These are phyloP conservation scores for Leishmania lainsoni DNA, from an alignment of 208 protist genomes.

Conservation along the genomic window DNA sequence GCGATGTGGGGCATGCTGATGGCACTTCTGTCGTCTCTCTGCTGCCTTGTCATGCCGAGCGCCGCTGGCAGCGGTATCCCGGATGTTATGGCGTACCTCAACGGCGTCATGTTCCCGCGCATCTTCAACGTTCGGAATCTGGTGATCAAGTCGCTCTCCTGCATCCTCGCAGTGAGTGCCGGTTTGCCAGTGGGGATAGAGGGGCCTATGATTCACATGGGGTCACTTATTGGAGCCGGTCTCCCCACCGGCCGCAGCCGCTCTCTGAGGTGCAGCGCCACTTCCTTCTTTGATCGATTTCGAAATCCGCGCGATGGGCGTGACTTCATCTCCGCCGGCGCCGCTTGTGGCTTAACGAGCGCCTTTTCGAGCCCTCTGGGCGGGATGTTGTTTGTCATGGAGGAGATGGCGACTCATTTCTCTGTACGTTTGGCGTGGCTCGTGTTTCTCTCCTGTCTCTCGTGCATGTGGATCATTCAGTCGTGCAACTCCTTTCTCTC, in stretches of 20 bases:
- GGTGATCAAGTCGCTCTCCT: constrained; percentile 76
- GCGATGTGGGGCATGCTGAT: constrained; percentile 43
- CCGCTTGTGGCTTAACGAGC: constrained; percentile 89
- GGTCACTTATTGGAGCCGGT: constrained; percentile 84
- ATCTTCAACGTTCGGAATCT: constrained; percentile 85
- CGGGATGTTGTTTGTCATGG: constrained; percentile 91
- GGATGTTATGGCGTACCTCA: constrained; percentile 89
- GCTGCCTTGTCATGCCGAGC: constrained; percentile 73
- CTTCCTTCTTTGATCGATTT: constrained; percentile 59
- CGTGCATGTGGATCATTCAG: constrained; percentile 74
- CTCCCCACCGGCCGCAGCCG: constrained; percentile 76
- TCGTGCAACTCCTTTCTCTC: constrained; percentile 66
- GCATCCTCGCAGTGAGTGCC: constrained; percentile 71
- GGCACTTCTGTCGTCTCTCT: constrained; percentile 62
- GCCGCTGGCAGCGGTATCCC: constrained; percentile 81
- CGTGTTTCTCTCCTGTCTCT: constrained; percentile 84
- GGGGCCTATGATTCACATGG: constrained; percentile 94
- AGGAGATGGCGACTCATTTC: constrained; percentile 90
- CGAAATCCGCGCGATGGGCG: constrained; percentile 80
- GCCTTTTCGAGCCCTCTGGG: constrained; percentile 92
- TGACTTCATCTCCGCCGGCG: constrained; percentile 89
- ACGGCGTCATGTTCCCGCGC: constrained; percentile 86
- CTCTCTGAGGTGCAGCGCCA: constrained; percentile 56
- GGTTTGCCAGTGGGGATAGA: constrained; percentile 88
- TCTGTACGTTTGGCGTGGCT: constrained; percentile 74